Base-by-base conservation (phyloP, 2,329 filamentous ascomycete genomes). In the Paecilomyces fulvus region DNA sequence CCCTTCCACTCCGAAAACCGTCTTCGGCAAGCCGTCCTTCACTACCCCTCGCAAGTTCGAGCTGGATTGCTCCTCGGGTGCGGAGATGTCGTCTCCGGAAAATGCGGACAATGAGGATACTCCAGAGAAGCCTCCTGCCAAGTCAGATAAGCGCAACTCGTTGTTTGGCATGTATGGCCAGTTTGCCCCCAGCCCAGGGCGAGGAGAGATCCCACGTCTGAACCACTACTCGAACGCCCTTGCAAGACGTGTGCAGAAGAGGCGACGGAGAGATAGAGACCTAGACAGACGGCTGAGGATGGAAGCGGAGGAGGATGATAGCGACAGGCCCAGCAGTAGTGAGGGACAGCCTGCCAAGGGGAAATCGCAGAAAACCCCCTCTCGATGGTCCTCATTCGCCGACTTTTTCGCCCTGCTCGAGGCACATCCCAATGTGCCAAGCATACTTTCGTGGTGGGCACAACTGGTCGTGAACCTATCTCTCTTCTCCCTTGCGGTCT, bases 401-500 rank as follows among this genome's bases (percentile, higher is more conserved):
- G 74, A 78, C 33, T 73, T 86, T 59, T 82, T 88, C 64, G 77
- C 79, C 17, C 83, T 84, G 70, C 76, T 89, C 55, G 83, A 85
- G 62, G 77, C 79, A 4, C 84, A 87, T 61, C 86, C 86, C 0
- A 80, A 83, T 57, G 78, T 88, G 8, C 86, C 86, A 0, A 78
- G 82, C 55, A 83, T 87, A 28, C 75, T 89, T 14, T 85, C 84
- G 17, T 85, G 79, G 73, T 88, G 86, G 73, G 79, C 83, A 11
- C 85, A 88, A 66, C 75, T 88, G 51, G 65, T 75, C 31, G 75
- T 81, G 56, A 82, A 82, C 56, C 64, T 76, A 49, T 74, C 77
- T 53, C 69, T 82, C 23, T 75, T 79, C 31, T 70, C 70, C 11
- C 64, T 79, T 1, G 72, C 73, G 3, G 75, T 80, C 46, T 92